phyloP scores from a whole-genome alignment of 257 asterid species.

The Penstemon newberryi region DNA sequence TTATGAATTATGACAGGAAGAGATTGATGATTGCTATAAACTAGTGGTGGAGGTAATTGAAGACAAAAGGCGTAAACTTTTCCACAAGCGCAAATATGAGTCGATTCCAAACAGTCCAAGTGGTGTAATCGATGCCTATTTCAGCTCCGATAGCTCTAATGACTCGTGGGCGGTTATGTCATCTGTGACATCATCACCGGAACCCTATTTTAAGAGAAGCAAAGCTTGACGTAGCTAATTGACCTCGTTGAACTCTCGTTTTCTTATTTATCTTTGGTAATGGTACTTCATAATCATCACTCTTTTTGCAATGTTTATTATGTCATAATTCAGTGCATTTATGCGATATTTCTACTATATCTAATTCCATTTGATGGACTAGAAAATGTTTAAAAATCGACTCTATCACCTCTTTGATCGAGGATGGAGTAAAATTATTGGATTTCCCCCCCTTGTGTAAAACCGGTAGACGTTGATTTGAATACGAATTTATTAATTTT shows the following conservation, averaged over 20 bases:
- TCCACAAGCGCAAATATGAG: slow-evolving; percentile 42
- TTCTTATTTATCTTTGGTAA: slow-evolving; percentile 40
- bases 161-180: slow-evolving; percentile 49
- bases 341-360: slow-evolving; percentile 39
- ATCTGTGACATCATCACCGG: slow-evolving; percentile 41
- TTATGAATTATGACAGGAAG: slow-evolving; percentile 38
- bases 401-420: slow-evolving; percentile 44
- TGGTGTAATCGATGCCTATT: slow-evolving; percentile 59
- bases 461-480: neutral
- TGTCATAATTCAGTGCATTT: slow-evolving; percentile 41
- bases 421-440: slow-evolving; percentile 36
- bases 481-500: slow-evolving; percentile 30
- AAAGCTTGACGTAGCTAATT: slow-evolving; percentile 35
- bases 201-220: slow-evolving; percentile 47
- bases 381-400: slow-evolving; percentile 34
- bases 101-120: slow-evolving; percentile 55
- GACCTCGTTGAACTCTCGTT: slow-evolving; percentile 11
- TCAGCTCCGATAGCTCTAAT: slow-evolving; percentile 50
- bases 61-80: slow-evolving; percentile 25
- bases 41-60: slow-evolving; percentile 38
- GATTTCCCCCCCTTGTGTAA: neutral
- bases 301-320: slow-evolving; percentile 37
- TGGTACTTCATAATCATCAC: slow-evolving; percentile 43
- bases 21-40: slow-evolving; percentile 40
- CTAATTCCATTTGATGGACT: slow-evolving; percentile 42